Evolutionary conservation across 768 basidiomycete species (phyloP).

Genomic region (Amanita subjunquillea): DNA sequence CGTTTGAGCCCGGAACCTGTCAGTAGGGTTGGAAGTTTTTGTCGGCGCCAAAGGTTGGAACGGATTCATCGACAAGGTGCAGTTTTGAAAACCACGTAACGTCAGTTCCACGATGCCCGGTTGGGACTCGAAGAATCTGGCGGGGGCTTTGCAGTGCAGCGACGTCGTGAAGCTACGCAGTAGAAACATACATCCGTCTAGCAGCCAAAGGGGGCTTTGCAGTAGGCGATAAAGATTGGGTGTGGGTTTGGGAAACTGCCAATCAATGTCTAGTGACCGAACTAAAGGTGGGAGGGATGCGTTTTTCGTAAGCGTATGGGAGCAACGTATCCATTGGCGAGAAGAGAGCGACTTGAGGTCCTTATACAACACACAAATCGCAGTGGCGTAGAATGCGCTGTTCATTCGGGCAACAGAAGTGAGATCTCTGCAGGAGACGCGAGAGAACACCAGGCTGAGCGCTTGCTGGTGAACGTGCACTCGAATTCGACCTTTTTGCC

Average conservation of each 20-base stretch:
- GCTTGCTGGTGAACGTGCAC: conserved; percentile 5
- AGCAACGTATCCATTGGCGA: conserved; percentile 21
- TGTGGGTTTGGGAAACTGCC: conserved; percentile 25
- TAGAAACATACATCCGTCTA: conserved; percentile 30
- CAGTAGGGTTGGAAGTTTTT: conserved; percentile 1
- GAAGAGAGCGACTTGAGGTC: conserved; percentile 23
- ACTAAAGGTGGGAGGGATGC: conserved; percentile 28
- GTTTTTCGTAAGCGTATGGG: conserved; percentile 28
- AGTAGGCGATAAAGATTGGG: conserved; percentile 40
- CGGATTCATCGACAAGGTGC: conserved; percentile 14
- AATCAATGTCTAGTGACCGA: conserved; percentile 35
- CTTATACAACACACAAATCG: conserved; percentile 20
- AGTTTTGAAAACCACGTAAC: conserved; percentile 39
- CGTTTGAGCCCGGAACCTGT: conserved; percentile 24
- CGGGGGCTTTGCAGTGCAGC: conserved; percentile 37
- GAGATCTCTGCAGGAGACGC: conserved; percentile 14
- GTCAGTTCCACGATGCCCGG: conserved; percentile 38
- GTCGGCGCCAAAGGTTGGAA: conserved; percentile 7
- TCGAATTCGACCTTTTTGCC: too few relatives aligned
- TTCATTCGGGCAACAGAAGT: conserved; percentile 15
- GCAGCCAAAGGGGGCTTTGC: conserved; percentile 41
- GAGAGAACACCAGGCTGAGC: conserved; percentile 17
- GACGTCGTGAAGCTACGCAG: conserved; percentile 44
- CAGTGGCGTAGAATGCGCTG: conserved; percentile 17
- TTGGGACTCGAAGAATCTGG: conserved; percentile 42